phyloP scores from a whole-genome alignment of 2,329 filamentous ascomycete genomes.

The Colletotrichum sp. region DNA sequence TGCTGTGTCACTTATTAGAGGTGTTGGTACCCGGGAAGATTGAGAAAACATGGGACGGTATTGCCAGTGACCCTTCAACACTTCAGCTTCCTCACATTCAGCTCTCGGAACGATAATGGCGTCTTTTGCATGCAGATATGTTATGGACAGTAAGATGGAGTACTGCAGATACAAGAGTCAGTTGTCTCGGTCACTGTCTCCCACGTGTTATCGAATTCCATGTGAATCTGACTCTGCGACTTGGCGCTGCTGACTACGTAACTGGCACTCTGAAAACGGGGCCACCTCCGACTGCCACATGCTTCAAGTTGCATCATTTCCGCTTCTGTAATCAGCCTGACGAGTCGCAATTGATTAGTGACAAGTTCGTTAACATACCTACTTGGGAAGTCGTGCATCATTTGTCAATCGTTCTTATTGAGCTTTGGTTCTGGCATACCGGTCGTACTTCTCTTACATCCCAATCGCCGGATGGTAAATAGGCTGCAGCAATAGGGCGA shows the following conservation, averaged over 20 bases:
- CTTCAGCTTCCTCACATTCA: background rate
- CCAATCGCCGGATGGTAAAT: too few relatives aligned
- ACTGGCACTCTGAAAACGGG: background rate
- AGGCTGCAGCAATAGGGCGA: too few relatives aligned
- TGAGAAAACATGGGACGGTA: background rate
- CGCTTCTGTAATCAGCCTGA: background rate
- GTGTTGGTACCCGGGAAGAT: background rate
- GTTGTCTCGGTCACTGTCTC: background rate
- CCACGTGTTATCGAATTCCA: slow-evolving; percentile 10
- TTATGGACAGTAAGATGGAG: background rate
- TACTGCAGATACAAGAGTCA: background rate
- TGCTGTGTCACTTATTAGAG: background rate
- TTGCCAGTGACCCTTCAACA: background rate
- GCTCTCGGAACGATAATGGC: background rate
- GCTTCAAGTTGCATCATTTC: background rate
- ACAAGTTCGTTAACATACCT: background rate
- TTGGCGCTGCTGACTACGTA: background rate
- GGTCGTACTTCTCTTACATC: too few relatives aligned
- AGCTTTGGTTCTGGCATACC: too few relatives aligned
- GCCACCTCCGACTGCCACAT: background rate
- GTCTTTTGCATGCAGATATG: background rate
- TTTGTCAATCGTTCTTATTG: background rate
- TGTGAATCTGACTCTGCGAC: background rate
- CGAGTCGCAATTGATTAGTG: background rate
- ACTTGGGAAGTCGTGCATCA: background rate